Evolutionary conservation across 2,329 filamentous ascomycete genomes (phyloP), one percentile per base, ranked within the genome.

Genomic region (Trichoderma atrobrunneum): DNA sequence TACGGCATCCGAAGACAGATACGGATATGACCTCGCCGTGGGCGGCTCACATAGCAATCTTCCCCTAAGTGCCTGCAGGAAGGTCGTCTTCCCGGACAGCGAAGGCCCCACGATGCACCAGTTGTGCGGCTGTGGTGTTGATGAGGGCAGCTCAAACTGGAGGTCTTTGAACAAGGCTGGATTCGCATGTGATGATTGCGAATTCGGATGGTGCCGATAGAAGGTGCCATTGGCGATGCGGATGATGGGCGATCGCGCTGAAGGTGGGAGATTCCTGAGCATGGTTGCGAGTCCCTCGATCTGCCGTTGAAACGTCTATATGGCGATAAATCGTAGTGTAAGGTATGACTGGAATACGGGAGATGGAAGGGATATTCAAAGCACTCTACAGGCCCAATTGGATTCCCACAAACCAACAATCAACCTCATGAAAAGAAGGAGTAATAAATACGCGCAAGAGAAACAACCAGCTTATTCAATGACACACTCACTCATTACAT

Each of bases 21-120:
- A 93, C 0, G 96, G 96, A 78, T 91, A 98, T 7, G 90, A 89
- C 60, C 95, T 88, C 2, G 93, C 91, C 5, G 85, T 87, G 0
- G 94, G 91, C 5, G 95, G 95, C 7, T 92, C 84, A 79, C 90
- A 92, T 36, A 97, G 83, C 75, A 95, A 87, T 72, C 91, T 88
- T 10, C 95, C 95, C 36, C 90, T 87, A 11, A 98, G 84, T 24
- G 95, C 84, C 73, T 97, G 89, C 4, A 98, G 86, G 71, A 99
- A 91, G 0, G 92, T 92, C 0, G 94, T 97, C 79, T 95, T 93
- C 1, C 93, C 93, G 1, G 91, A 88, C 1, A 92, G 88, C 0
- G 92, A 94, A 0, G 93, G 90, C 0, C 94, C 94, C 30, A 98
- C 86, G 51, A 99, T 85, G 51, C 93, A 92, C 95, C 95, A 98